Evolutionary conservation across 352 stramenopile species (phyloP).

Genomic region (Thraustotheca clavata): DNA sequence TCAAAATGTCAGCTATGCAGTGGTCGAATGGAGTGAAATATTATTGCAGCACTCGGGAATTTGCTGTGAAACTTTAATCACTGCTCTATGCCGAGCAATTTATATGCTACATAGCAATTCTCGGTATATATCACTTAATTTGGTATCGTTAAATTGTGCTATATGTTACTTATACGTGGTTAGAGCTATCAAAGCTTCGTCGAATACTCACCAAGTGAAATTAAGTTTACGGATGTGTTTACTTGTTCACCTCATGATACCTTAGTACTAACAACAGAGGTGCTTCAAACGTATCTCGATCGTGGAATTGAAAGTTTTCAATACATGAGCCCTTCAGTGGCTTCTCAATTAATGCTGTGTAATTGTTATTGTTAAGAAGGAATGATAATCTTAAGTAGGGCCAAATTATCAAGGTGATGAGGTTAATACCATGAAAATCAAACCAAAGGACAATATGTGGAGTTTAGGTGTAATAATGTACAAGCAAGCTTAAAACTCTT

Average conservation of each 20-base stretch:
- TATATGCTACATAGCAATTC: background rate
- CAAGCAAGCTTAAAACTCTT: background rate
- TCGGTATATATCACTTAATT: background rate
- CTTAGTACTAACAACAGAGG: background rate
- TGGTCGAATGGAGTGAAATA: background rate
- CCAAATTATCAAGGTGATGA: no score
- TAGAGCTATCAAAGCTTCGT: background rate
- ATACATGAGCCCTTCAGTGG: background rate
- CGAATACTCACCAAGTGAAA: background rate
- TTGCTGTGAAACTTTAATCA: no score
- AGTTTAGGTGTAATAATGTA: slow-evolving; percentile 17
- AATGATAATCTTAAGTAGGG: no score
- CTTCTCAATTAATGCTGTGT: background rate
- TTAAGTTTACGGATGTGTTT: background rate
- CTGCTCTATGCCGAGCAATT: no score
- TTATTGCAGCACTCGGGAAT: no score
- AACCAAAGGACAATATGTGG: slow-evolving; percentile 8
- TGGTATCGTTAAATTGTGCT: background rate
- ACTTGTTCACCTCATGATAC: background rate
- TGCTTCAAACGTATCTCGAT: background rate
- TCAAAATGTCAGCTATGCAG: background rate
- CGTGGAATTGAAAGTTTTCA: background rate
- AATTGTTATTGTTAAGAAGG: no score
- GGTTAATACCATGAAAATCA: no score
- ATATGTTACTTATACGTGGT: no score